phyloP scores from a whole-genome alignment of 495 filamentous ascomycete genomes.

The Hypoxylon fuscum region DNA sequence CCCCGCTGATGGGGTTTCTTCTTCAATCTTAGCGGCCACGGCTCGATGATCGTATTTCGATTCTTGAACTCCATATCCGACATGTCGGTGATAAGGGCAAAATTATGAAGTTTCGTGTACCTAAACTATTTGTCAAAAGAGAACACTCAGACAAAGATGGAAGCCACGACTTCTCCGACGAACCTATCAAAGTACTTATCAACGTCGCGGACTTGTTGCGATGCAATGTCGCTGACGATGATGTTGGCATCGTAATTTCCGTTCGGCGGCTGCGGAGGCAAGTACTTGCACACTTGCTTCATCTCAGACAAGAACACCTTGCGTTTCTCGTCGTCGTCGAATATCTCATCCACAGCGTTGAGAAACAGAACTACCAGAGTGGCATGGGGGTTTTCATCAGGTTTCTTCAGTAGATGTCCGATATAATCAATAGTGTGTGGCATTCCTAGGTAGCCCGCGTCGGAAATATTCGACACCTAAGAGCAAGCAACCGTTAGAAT shows the following conservation, averaged over 20 bases:
- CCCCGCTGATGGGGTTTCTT: constrained; percentile 38
- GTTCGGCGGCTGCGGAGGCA: not conserved
- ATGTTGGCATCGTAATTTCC: constrained; percentile 17
- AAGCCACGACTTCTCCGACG: not conserved
- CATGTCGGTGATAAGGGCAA: not conserved
- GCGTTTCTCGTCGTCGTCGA: constrained; percentile 17
- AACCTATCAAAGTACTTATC: constrained; percentile 41
- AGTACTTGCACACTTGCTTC: constrained; percentile 8
- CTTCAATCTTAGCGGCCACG: constrained; percentile 49
- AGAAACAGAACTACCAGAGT: constrained; percentile 41
- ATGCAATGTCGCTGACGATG: constrained; percentile 9
- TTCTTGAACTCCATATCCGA: constrained; percentile 40
- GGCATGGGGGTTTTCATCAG: constrained; percentile 34
- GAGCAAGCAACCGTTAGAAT: constrained; percentile 1
- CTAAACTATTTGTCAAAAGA: constrained; percentile 18
- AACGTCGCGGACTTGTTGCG: constrained; percentile 11
- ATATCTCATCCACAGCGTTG: constrained; percentile 40
- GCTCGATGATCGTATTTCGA: constrained; percentile 47
- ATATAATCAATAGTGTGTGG: constrained; percentile 9
- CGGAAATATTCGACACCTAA: constrained; percentile 32
- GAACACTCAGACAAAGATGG: not conserved
- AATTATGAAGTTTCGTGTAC: constrained; percentile 15
- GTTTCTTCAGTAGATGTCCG: constrained; percentile 29
- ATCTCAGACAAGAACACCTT: constrained; percentile 8
- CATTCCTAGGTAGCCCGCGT: constrained; percentile 32